Conservation (phyloP, 1,284 basidiomycete species). For the Ceratobasidium sp. region DNA sequence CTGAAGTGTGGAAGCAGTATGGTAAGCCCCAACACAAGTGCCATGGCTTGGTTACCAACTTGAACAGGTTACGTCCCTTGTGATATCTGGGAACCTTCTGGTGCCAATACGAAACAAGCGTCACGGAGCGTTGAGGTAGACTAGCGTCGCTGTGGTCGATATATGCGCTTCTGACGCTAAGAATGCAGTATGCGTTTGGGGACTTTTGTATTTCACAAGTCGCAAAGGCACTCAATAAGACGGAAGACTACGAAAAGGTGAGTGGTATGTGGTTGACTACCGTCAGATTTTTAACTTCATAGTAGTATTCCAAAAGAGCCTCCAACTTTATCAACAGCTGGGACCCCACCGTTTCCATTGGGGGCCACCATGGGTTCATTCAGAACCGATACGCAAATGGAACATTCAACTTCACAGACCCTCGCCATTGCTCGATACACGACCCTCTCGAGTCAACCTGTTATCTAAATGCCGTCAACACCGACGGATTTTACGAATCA, state of each 20-base stretch:
- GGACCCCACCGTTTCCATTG: constrained; percentile 63
- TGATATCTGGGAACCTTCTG: constrained; percentile 59
- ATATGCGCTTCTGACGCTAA: constrained; percentile 3
- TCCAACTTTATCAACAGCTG: constrained; percentile 66
- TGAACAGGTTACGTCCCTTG: constrained; percentile 60
- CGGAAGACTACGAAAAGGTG: constrained; percentile 59
- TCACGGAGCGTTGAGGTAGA: constrained; percentile 64
- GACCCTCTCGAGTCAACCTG: constrained; percentile 64
- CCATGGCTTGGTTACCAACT: neutral
- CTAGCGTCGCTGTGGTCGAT: constrained; percentile 1
- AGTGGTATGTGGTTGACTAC: neutral
- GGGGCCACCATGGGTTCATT: constrained; percentile 49
- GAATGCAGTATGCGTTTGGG: constrained; percentile 48
- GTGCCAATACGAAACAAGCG: constrained; percentile 65
- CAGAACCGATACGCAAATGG: constrained; percentile 66
- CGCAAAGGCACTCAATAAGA: constrained; percentile 59
- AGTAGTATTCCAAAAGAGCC: constrained; percentile 61
- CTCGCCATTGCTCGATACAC: constrained; percentile 67
- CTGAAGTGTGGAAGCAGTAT: constrained; percentile 61
- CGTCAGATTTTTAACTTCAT: constrained; percentile 1
- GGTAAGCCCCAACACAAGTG: constrained; percentile 46
- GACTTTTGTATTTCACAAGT: constrained; percentile 70
- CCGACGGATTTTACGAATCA: constrained; percentile 70
- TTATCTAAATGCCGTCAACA: constrained; percentile 63
- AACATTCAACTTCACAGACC: constrained; percentile 68